Percentiles rank a stretch among this genome's conserved stretches.
phyloP scores from a whole-genome alignment of 805 yeast genomes.

The Nakazawaea holstii region DNA sequence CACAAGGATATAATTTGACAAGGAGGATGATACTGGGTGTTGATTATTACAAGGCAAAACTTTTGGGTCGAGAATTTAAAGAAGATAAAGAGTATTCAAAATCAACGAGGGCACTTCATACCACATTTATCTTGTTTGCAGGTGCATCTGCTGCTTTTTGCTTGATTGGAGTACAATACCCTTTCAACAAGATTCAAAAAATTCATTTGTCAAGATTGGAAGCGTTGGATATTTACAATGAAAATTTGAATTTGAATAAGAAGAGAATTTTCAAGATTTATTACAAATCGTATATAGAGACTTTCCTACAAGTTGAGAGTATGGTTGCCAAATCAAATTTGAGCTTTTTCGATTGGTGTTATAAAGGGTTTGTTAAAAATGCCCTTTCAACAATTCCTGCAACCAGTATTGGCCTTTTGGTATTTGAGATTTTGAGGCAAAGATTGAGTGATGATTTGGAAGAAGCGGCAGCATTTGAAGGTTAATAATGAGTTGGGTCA shows the following conservation, averaged over 20 bases:
- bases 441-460: slow-evolving; percentile 24
- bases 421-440: slow-evolving; percentile 74
- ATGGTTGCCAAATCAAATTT: slow-evolving; percentile 49
- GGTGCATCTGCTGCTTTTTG: slow-evolving; percentile 85
- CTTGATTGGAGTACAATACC: slow-evolving; percentile 75
- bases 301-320: slow-evolving; percentile 54
- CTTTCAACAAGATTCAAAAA: slow-evolving; percentile 73
- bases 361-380: slow-evolving; percentile 71
- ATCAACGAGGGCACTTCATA: slow-evolving; percentile 44
- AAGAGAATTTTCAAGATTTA: slow-evolving; percentile 43
- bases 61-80: slow-evolving; percentile 16
- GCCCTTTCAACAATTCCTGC: slow-evolving; percentile 80
- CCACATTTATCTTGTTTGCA: slow-evolving; percentile 69
- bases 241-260: slow-evolving; percentile 16
- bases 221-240: slow-evolving; percentile 62
- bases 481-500: neutral
- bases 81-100: slow-evolving; percentile 16
- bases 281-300: slow-evolving; percentile 71
- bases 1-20: slow-evolving; percentile 50
- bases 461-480: neutral
- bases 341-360: slow-evolving; percentile 62
- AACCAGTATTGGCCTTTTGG: slow-evolving; percentile 79
- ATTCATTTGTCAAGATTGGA: slow-evolving; percentile 76
- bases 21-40: slow-evolving; percentile 38
- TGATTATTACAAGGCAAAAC: slow-evolving; percentile 27